Evolutionary conservation across 1,139 yeast species (phyloP), one percentile per base, ranked within the genome.

Genomic region (Casaregolazyma lundiana): DNA sequence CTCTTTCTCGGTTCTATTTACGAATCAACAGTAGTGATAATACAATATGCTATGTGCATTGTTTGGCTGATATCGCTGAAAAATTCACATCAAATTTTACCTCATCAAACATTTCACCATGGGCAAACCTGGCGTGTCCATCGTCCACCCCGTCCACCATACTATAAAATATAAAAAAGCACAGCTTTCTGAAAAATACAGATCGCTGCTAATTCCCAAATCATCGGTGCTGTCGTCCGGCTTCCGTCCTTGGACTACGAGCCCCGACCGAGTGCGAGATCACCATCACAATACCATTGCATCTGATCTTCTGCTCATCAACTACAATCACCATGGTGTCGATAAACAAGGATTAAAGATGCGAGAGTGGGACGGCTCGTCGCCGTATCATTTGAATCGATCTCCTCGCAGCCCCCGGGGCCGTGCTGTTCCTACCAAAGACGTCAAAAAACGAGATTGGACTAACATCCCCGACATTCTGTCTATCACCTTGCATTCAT

Each of bases 61-160:
- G n/a, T n/a, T n/a, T n/a, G n/a, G n/a, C 15, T 4, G 34, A 7
- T 16, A 7, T 16, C 16, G 34, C 34, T 29, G 4, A 5, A 29
- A 29, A 13, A 4, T 4, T 7, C 34, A 13, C 34, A 29, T 15
- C 38, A 19, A 35, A 38, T 24, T 22, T 24, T 38, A 26, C 19
- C 41, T 11, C 15, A 22, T 17, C 32, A 26, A 26, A 16, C 6
- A 18, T 18, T 16, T 11, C 29, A 55, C 41, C 18, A 43, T 51
- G 32, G 68, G 72, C 38, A 85, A 80, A 59, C 77, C 88, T 6
- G 95, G 69, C 35, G 66, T 66, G 26, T 84, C 94, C 41, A 76
- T 87, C 39, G 90, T 86, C 30, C 77, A 82, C 45, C 97, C 98
- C 2, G 95, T 90, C 15, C 98, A 92, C 65, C 98, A 92, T 66